Percentiles rank a stretch among this genome's conserved stretches.
phyloP scores from a whole-genome alignment of 2,329 filamentous ascomycete genomes.

The Ceratocystis eucalypticola region DNA sequence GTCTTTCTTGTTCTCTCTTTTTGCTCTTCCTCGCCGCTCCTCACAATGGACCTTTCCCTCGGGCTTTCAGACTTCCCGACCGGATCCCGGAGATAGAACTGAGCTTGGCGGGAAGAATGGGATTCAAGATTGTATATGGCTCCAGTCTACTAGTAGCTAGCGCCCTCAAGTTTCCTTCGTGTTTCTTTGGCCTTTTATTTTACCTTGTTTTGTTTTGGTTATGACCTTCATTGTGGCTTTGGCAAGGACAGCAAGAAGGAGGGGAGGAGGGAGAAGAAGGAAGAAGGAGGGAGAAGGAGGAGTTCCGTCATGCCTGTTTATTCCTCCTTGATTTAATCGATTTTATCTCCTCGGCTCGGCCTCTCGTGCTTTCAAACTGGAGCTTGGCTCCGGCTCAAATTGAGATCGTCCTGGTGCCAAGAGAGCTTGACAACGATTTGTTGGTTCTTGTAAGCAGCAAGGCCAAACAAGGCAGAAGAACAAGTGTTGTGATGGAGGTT shows the following conservation, averaged over 20 bases:
- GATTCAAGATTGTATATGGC: neutral
- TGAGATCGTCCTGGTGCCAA: constrained; percentile 1
- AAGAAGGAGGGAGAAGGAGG: neutral
- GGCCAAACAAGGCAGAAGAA: neutral
- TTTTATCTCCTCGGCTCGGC: neutral
- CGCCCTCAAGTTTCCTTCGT: neutral
- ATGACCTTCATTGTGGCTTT: neutral
- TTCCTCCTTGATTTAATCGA: neutral
- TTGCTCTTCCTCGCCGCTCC: neutral
- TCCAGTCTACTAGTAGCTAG: no score
- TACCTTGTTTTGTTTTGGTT: neutral
- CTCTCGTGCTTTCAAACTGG: neutral
- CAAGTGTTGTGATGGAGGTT: neutral
- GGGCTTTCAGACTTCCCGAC: neutral
- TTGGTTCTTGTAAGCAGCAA: neutral
- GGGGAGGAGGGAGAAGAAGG: neutral
- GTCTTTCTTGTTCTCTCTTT: neutral
- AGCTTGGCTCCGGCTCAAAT: neutral
- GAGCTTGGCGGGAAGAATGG: neutral
- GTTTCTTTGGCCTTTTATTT: neutral
- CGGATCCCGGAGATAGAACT: neutral
- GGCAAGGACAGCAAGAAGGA: neutral
- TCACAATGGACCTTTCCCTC: neutral
- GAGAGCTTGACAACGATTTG: neutral
- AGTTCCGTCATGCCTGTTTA: neutral